These are phyloP conservation scores for Fagopyrum esculentum DNA, from an alignment of 148 eudicot species.

Conservation along the genomic window DNA sequence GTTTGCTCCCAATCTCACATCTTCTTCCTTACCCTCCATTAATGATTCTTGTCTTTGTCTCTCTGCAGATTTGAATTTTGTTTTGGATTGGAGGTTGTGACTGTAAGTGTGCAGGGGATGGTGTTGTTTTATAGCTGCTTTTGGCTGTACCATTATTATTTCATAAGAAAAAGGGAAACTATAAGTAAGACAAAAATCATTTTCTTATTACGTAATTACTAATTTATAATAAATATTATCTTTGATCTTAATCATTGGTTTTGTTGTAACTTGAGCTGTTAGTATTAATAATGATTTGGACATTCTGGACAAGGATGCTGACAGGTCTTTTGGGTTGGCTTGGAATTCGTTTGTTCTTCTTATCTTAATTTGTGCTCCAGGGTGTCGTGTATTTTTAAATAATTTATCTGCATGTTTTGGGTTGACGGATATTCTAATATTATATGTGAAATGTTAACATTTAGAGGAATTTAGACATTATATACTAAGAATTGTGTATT, in stretches of 20 bases:
- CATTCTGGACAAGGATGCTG: not conserved
- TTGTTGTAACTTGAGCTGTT: not conserved
- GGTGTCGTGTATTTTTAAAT: not conserved
- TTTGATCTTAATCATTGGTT: not conserved
- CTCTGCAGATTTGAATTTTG: conserved; percentile 4
- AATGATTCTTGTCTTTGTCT: conserved; percentile 14
- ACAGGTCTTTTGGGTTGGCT: conserved; percentile 9
- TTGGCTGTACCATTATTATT: not conserved
- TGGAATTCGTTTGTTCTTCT: not conserved
- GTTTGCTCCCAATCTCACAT: conserved; percentile 77
- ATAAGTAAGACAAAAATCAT: too few species aligned
- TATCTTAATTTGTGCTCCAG: conserved; percentile 1
- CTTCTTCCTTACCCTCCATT: conserved; percentile 77
- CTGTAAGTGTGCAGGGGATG: not conserved
- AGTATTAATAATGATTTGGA: conserved; percentile 1
- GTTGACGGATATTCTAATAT: too few species aligned
- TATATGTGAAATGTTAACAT: too few species aligned
- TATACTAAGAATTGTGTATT: too few species aligned
- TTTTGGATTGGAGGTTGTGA: conserved; percentile 6
- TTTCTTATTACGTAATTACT: not conserved
- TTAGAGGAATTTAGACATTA: too few species aligned
- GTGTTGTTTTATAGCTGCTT: conserved; percentile 1
- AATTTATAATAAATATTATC: not conserved
- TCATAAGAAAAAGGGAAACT: not conserved
- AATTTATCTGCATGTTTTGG: too few species aligned